Evolutionary conservation across 257 asterid species (phyloP).

Genomic region (Rauvolfia tetraphylla): DNA sequence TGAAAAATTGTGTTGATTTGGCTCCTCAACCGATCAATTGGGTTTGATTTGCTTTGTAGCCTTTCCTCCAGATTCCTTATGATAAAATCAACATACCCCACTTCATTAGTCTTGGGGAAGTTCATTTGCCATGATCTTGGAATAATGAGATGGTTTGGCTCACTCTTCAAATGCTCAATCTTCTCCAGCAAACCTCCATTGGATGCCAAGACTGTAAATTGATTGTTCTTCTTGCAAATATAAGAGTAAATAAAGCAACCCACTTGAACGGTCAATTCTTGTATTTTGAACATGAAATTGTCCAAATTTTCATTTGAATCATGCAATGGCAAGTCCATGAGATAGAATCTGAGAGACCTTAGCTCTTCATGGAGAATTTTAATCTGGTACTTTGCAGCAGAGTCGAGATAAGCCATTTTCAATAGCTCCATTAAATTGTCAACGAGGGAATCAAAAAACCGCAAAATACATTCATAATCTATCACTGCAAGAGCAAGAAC

Average conservation of each 20-base stretch:
- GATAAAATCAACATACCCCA: background rate
- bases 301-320: background rate
- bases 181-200: background rate
- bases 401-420: background rate
- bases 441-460: background rate
- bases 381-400: background rate
- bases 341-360: background rate
- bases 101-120: constrained; percentile 3
- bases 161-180: background rate
- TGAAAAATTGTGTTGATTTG: background rate
- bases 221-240: background rate
- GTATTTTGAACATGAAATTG: background rate
- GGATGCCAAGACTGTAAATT: background rate
- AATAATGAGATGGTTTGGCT: background rate
- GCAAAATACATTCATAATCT: constrained; percentile 1
- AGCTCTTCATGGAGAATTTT: background rate
- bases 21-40: background rate
- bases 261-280: background rate
- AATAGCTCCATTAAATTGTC: background rate
- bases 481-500: background rate
- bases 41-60: background rate
- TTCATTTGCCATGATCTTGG: background rate
- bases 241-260: background rate
- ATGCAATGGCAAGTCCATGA: background rate
- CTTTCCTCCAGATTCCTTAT: background rate